Percentiles rank a stretch among this genome's conserved stretches.
Evolutionary conservation across 2,329 filamentous ascomycete species (phyloP).

Genomic region (Ceratocystis eucalypticola): DNA sequence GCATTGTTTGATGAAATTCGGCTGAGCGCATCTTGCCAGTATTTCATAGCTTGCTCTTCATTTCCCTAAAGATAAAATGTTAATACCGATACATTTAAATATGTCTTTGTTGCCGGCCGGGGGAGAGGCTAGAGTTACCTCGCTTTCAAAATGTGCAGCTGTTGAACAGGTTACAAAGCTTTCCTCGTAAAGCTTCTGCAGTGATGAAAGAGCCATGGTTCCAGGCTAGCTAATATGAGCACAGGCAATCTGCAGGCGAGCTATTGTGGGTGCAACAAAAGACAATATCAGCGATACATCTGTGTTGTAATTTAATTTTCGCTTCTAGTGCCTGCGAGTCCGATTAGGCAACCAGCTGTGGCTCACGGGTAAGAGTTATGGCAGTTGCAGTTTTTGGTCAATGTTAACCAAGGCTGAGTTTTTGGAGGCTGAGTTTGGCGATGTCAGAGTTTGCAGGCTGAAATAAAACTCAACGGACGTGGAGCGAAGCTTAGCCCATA

Average conservation of each 20-base stretch:
- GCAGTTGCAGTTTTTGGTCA: not conserved
- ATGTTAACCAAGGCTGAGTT: not conserved
- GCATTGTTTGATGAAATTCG: conserved; percentile 68
- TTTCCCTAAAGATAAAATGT: conserved; percentile 50
- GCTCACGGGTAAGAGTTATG: not conserved
- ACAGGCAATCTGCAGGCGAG: not conserved
- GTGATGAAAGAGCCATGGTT: conserved; percentile 46
- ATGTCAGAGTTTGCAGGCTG: not conserved
- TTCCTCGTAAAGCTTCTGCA: conserved; percentile 97
- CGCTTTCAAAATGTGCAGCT: conserved; percentile 87
- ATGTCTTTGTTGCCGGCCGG: not conserved
- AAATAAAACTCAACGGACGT: conserved; percentile 4
- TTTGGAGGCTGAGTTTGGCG: not conserved
- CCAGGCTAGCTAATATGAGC: not conserved
- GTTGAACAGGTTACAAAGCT: conserved; percentile 91
- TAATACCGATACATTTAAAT: not conserved
- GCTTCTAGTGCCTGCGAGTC: not conserved
- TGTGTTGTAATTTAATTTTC: not conserved
- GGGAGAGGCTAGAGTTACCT: conserved; percentile 40
- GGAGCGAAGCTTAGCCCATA: not conserved
- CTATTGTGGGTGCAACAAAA: not conserved
- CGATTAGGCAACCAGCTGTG: not conserved
- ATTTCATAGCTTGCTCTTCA: conserved; percentile 76
- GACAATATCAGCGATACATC: not conserved
- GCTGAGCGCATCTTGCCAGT: conserved; percentile 79